Evolutionary conservation across 352 stramenopile genomes (phyloP), one percentile per base, ranked within the genome.

Genomic region (Phytophthora quininea): DNA sequence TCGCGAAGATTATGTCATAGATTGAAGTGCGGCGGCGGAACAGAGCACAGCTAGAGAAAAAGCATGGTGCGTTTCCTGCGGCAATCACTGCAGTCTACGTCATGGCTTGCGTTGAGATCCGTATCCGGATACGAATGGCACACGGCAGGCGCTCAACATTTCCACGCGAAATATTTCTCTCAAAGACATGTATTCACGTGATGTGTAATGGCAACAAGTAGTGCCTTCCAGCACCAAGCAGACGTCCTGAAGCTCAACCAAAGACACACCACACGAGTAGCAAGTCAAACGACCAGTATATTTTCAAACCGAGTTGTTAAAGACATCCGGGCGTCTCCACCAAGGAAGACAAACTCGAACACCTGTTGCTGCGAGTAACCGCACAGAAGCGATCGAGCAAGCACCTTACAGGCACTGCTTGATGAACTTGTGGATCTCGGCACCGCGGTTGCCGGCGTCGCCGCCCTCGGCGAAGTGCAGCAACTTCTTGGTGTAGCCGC

Each of bases 361-460:
- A 67, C 67, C 19, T 43, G 42, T 70, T 33, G 62, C 54, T 67
- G 42, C 19, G 32, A 63, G 47, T 52, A 51, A 65, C 40, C 50
- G 40, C 64, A 31, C 38, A 54, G 64, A 33, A 47, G 55, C 62
- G 49, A 54, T 42, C 46, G 11, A 43, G 27, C 45, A 55, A 64
- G 45, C 47, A 58, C 53, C 67, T 96, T 98, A 98, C 73, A 98
- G 77, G 80, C 96, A 95, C 75, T 95, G 80, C 82, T 97, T 94
- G 80, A 98, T 94, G 67, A 98, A 93, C 76, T 95, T 94, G 90
- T 98, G 96, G 82, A 98, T 98, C 78, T 97, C 80, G 6, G 82
- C 83, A 62, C 92, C 92, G 58, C 94, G 91, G 85, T 98, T 97
- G 49, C 95, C 95, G 54, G 91, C 88, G 76, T 98, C 91, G 62